Evolutionary conservation across 257 asterid genomes (phyloP), one percentile per base, ranked within the genome.

Genomic region (Cinchona pubescens): DNA sequence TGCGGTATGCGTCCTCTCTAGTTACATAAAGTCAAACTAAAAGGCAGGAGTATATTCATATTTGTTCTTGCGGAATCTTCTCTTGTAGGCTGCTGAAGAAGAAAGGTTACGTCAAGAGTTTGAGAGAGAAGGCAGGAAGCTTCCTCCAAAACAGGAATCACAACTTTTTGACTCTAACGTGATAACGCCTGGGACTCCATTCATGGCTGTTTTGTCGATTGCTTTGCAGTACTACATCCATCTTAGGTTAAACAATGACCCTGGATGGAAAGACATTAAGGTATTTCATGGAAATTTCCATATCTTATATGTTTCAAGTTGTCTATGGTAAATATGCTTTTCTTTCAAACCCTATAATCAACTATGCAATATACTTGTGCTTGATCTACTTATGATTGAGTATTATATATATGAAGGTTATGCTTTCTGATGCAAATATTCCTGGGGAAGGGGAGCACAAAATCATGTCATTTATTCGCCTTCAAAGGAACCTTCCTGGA

Each of bases 371-470:
- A 46, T 68, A 25, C 29, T 70, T 61, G 58, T 64, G 58, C 78
- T 60, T 49, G 27, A 64, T 23, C 35, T 48, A 16, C 55, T 19
- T 35, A 30, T 75, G 48, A 61, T 23, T 61, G 19, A 37, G 14
- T 29, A 40, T n/a, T 27, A 7, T 46, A 23, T 34, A 40, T 65
- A 74, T 88, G 90, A 77, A 93, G 98, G 96, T 93, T 78, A 85
- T 93, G 63, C 97, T 93, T 73, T 93, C 98, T 73, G 98, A 93
- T 86, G 96, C 98, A 61, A 93, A 93, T 85, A 94, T 90, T 88
- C 97, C 98, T 78, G 98, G 98, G 75, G 98, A 93, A 83, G 98
- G 98, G 87, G 98, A 93, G 77, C 98, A 93, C 88, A 93, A 93
- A 78, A 87, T 91, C 79, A 93, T 93, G 97, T 93, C 98, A 38